Conservation (phyloP, 352 stramenopile genomes). For the Sclerospora graminicola region DNA sequence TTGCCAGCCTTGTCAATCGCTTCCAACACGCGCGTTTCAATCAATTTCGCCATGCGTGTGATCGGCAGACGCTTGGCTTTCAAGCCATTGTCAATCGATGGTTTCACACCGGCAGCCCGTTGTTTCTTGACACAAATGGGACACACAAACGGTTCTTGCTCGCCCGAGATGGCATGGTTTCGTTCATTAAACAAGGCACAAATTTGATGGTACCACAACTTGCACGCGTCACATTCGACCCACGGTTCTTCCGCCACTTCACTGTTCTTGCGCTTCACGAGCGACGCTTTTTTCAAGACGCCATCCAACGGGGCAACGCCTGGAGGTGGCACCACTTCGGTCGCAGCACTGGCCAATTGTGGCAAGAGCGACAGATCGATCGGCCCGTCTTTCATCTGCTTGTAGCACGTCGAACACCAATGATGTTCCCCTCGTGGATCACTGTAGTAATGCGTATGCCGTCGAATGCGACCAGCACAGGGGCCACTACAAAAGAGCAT, state of each 20-base stretch:
- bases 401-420: slow-evolving; percentile 85
- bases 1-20: slow-evolving; percentile 64
- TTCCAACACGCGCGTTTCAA: slow-evolving; percentile 70
- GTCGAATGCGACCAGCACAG: slow-evolving; percentile 70
- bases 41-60: slow-evolving; percentile 77
- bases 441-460: slow-evolving; percentile 84
- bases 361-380: slow-evolving; percentile 87
- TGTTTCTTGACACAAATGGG: slow-evolving; percentile 84
- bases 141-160: slow-evolving; percentile 82
- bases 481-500: slow-evolving; percentile 86
- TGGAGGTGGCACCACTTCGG: slow-evolving; percentile 25
- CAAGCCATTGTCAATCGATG: slow-evolving; percentile 69
- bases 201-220: slow-evolving; percentile 99
- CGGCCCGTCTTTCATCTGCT: slow-evolving; percentile 84
- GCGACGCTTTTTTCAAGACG: slow-evolving; percentile 87
- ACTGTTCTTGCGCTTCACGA: slow-evolving; percentile 98
- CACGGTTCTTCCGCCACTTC: slow-evolving; percentile 95
- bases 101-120: slow-evolving; percentile 54
- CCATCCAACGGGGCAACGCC: slow-evolving; percentile 34
- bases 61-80: slow-evolving; percentile 72
- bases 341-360: slow-evolving; percentile 54
- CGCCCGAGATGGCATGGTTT: slow-evolving; percentile 91
- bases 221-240: slow-evolving; percentile 98
- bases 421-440: slow-evolving; percentile 76
- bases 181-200: slow-evolving; percentile 99